Conservation (phyloP, 2,329 filamentous ascomycete genomes). For the Cercospora brassicicola region DNA sequence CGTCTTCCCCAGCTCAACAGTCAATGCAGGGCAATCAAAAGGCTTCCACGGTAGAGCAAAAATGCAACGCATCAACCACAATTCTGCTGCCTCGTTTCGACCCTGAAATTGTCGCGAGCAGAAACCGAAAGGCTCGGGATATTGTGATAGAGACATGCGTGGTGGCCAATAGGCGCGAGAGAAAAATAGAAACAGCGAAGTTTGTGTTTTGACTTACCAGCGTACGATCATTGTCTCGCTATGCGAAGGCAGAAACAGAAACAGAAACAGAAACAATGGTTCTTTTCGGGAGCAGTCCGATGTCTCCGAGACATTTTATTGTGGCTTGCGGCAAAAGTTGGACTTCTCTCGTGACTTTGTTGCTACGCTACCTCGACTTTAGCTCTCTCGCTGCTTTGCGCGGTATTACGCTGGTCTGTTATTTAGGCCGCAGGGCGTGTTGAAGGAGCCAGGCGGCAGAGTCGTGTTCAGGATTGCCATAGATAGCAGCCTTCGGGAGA, state of each 20-base stretch:
- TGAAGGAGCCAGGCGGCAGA: not conserved
- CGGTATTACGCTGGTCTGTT: not conserved
- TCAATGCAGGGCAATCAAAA: not conserved
- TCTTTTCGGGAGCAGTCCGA: not conserved
- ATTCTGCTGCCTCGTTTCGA: not conserved
- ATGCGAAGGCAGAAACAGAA: not conserved
- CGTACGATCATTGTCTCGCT: constrained; percentile 1
- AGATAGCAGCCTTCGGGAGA: not conserved
- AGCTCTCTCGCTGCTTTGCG: not conserved
- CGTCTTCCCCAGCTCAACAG: constrained; percentile 5
- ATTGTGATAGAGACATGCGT: not conserved
- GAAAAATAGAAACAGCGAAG: not conserved
- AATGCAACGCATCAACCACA: not conserved
- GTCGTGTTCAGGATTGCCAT: not conserved
- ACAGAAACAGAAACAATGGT: constrained; percentile 4
- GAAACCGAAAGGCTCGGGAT: not conserved
- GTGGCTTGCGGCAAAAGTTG: not conserved
- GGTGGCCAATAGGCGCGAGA: not conserved
- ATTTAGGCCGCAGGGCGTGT: not conserved
- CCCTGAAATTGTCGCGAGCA: not conserved
- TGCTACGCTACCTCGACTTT: not conserved
- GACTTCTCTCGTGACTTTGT: not conserved
- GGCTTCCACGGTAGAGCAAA: not conserved
- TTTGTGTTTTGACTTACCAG: not conserved
- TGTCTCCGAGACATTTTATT: constrained; percentile 9